Evolutionary conservation across 306 rosid genomes (phyloP).

Genomic region (Vachellia pachyceras): DNA sequence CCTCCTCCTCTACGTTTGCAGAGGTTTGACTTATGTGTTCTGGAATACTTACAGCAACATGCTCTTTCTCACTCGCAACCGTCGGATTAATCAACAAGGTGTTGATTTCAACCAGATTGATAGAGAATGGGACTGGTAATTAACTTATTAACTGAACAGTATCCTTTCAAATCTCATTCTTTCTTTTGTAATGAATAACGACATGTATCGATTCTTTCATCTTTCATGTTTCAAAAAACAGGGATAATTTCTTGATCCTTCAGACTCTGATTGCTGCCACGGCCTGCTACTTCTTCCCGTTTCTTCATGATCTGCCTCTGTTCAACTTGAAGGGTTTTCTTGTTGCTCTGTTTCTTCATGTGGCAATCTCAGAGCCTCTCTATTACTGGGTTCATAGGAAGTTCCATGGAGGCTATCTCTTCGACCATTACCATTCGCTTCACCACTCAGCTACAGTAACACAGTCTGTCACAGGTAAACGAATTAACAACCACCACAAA

Average conservation of each 20-base stretch:
- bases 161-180: not conserved
- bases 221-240: slow-evolving; percentile 12
- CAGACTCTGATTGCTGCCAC: slow-evolving; percentile 60
- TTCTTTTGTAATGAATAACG: not conserved
- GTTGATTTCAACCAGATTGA: slow-evolving; percentile 66
- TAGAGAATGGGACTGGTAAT: slow-evolving; percentile 88
- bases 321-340: slow-evolving; percentile 74
- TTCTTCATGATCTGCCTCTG: slow-evolving; percentile 62
- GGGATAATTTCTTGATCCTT: slow-evolving; percentile 93
- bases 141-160: not conserved
- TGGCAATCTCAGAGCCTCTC: slow-evolving; percentile 83
- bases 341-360: slow-evolving; percentile 63
- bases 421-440: slow-evolving; percentile 69
- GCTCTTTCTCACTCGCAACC: slow-evolving; percentile 52
- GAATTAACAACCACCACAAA: not conserved
- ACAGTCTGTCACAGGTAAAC: slow-evolving; percentile 67
- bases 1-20: slow-evolving; percentile 44
- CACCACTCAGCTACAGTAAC: slow-evolving; percentile 89
- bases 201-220: not conserved
- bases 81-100: slow-evolving; percentile 49
- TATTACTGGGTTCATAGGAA: slow-evolving; percentile 73
- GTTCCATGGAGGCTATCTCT: slow-evolving; percentile 61
- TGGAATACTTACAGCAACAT: slow-evolving; percentile 49
- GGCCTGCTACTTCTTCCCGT: slow-evolving; percentile 57
- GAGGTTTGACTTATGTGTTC: slow-evolving; percentile 35